Conservation (phyloP, 371 early-diverging fungal species). For the Lichtheimia hyalospora region DNA sequence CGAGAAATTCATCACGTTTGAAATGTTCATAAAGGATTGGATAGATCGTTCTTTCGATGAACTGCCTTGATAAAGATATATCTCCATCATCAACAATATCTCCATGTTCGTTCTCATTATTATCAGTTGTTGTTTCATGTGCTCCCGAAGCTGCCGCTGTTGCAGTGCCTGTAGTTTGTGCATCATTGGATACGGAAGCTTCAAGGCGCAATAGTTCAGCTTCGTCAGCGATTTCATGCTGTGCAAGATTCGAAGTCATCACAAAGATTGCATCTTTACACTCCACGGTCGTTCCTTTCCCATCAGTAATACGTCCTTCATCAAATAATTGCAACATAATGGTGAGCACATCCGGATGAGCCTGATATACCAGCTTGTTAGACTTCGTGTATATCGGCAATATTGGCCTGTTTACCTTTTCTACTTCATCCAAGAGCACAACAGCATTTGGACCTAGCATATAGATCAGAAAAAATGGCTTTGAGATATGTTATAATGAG, state of each 20-base stretch:
- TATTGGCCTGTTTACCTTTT: slow-evolving; percentile 37
- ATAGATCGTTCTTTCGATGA: slow-evolving; percentile 56
- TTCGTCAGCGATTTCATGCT: slow-evolving; percentile 64
- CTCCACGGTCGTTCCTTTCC: slow-evolving; percentile 62
- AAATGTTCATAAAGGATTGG: slow-evolving; percentile 62
- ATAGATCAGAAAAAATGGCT: not conserved
- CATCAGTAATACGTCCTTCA: slow-evolving; percentile 74
- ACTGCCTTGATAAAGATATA: slow-evolving; percentile 48
- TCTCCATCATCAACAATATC: slow-evolving; percentile 25
- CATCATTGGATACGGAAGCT: slow-evolving; percentile 44
- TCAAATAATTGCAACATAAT: slow-evolving; percentile 71
- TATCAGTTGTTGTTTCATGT: slow-evolving; percentile 21
- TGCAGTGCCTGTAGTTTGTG: slow-evolving; percentile 36
- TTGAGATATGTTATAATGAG: not conserved
- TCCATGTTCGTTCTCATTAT: slow-evolving; percentile 26
- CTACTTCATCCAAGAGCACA: slow-evolving; percentile 61
- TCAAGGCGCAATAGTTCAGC: slow-evolving; percentile 55
- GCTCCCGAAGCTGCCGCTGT: slow-evolving; percentile 9
- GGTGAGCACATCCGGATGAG: slow-evolving; percentile 67
- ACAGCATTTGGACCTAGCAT: slow-evolving; percentile 57
- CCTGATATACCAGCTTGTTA: slow-evolving; percentile 20
- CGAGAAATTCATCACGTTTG: slow-evolving; percentile 61
- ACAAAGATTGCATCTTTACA: slow-evolving; percentile 71
- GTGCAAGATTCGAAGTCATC: slow-evolving; percentile 75
- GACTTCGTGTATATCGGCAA: not conserved